Conservation (phyloP, 805 yeast genomes). For the Ogataea ramenticola region DNA sequence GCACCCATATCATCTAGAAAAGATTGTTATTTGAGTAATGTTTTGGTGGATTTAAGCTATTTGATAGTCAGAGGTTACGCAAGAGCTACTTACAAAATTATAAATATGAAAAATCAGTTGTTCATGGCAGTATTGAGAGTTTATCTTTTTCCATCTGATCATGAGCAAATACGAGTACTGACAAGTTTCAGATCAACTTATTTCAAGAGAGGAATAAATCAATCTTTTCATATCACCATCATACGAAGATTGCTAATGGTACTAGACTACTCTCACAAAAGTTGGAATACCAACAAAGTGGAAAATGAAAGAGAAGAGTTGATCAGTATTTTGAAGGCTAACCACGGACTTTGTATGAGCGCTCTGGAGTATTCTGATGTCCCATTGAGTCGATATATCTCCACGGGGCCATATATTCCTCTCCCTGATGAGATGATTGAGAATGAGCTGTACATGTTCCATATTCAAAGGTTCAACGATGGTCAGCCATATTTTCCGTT, state of each 20-base stretch:
- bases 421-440: neutral
- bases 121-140: slow-evolving; percentile 31
- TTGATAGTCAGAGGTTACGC: slow-evolving; percentile 33
- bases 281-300: slow-evolving; percentile 27
- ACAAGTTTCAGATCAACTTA: slow-evolving; percentile 25
- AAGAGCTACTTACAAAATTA: slow-evolving; percentile 36
- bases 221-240: slow-evolving; percentile 1
- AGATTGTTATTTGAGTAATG: neutral
- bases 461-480: slow-evolving; percentile 28
- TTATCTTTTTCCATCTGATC: slow-evolving; percentile 42
- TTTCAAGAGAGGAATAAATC: neutral
- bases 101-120: slow-evolving; percentile 10
- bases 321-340: neutral
- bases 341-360: neutral
- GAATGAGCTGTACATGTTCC: slow-evolving; percentile 16
- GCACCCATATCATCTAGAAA: neutral
- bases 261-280: slow-evolving; percentile 33
- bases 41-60: slow-evolving; percentile 34
- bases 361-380: slow-evolving; percentile 1
- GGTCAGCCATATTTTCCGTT: slow-evolving; percentile 7
- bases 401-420: neutral
- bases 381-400: neutral
- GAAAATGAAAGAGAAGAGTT: neutral
- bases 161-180: slow-evolving; percentile 25
- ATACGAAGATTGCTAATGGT: slow-evolving; percentile 31